Base-by-base conservation (phyloP, 2,329 filamentous ascomycete genomes). In the Cladosporium sp. region DNA sequence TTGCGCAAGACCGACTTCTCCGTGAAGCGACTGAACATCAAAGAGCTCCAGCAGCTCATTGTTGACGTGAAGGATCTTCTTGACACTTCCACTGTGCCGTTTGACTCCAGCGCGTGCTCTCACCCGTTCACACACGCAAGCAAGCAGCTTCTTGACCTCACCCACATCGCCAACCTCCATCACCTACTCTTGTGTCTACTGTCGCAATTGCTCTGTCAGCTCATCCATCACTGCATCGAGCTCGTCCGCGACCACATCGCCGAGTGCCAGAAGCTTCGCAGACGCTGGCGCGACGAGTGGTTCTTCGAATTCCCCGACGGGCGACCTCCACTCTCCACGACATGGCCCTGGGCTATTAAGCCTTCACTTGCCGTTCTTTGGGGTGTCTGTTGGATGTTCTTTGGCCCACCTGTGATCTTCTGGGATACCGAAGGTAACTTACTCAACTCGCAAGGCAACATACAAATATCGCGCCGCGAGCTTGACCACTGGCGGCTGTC, bases 171-270 rank as follows among this genome's bases (percentile, higher is more conserved):
- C 21, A 82, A 81, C 69, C 77, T 81, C 64, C 75, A 79, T 68
- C 78, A 81, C 67, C 65, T 81, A 39, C 73, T 82, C 58, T 67
- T 79, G 64, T 74, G 76, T 63, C 72, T 81, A 21, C 74, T 74
- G 58, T 58, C 75, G n/a, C 72, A 75, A 65, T 71, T 81, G 23
- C 65, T 76, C n/a, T 25, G 51, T 34, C 51, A 58, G 51, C 61
- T 63, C 5, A 36, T 74, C 28, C 58, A 56, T 30, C 54, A 68
- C 39, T 65, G 59, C 57, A 57, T 69, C 30, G 66, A 69, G 16
- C 43, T 70, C 5, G 48, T 73, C 13, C 66, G 68, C 14, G 67
- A 65, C 36, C 66, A 72, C 46, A 48, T 73, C n/a, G 51, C 66
- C 21, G 66, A 71, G 14, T 74, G 67, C 58, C 71, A 72, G 39